Conservation (phyloP, 1,139 yeast species). For the Diutina rugosa region DNA sequence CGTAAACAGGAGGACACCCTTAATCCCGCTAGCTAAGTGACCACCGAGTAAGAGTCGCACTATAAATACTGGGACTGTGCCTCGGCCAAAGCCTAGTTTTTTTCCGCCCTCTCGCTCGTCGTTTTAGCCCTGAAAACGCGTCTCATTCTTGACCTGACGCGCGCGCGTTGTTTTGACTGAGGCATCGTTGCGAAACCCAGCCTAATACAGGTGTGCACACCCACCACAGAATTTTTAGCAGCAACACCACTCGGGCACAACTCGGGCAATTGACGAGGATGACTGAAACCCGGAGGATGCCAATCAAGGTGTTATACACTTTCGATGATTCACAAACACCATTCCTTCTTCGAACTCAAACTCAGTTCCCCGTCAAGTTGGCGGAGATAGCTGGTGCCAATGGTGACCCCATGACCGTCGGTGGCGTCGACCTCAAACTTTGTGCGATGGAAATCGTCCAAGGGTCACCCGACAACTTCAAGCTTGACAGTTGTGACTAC, state of each 20-base stretch:
- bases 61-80: neutral
- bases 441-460: constrained; percentile 38
- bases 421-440: constrained; percentile 41
- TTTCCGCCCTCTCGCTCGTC: neutral
- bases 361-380: constrained; percentile 32
- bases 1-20: neutral
- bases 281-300: constrained; percentile 21
- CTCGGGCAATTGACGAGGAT: neutral
- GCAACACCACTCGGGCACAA: neutral
- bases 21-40: neutral
- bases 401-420: constrained; percentile 30
- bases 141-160: neutral
- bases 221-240: neutral
- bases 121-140: neutral
- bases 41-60: neutral
- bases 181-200: neutral
- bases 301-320: constrained; percentile 47
- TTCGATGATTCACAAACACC: constrained; percentile 45
- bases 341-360: constrained; percentile 42
- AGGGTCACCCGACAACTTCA: constrained; percentile 49
- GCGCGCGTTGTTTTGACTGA: neutral
- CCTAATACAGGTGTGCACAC: neutral
- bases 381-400: constrained; percentile 24
- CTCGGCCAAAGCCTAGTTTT: neutral
- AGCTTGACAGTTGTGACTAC: constrained; percentile 37